Conservation (phyloP, 2,329 filamentous ascomycete species). For the Beauveria scarabaeidicola region DNA sequence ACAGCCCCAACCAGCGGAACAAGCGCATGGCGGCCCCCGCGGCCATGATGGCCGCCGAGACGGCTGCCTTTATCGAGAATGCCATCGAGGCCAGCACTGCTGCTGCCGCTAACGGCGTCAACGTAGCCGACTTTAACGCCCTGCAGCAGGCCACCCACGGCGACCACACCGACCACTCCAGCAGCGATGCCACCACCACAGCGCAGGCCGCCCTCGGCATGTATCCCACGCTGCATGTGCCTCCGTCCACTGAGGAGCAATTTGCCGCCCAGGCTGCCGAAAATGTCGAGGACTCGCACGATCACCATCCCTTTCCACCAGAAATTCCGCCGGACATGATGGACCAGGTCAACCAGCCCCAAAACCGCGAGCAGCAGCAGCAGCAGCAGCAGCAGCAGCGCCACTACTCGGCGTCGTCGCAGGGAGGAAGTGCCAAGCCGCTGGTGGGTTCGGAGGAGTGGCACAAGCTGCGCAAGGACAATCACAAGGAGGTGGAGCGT, state of each 20-base stretch:
- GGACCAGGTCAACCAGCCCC: conserved; percentile 23
- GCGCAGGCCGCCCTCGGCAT: conserved; percentile 52
- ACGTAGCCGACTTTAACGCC: conserved; percentile 47
- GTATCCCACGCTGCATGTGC: conserved; percentile 52
- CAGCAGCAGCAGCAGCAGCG: conserved; percentile 19
- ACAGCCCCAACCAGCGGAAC: conserved; percentile 40
- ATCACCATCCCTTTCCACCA: conserved; percentile 22
- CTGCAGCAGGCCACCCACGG: conserved; percentile 44
- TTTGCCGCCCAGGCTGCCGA: conserved; percentile 44
- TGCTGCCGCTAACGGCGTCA: conserved; percentile 32
- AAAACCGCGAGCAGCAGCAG: conserved; percentile 31
- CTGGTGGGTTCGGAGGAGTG: conserved; percentile 94
- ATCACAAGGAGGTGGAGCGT: conserved; percentile 98
- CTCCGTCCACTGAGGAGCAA: conserved; percentile 49
- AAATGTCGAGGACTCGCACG: conserved; percentile 24
- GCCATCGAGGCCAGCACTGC: conserved; percentile 37
- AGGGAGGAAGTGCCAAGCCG: conserved; percentile 57
- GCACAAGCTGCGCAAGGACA: conserved; percentile 95
- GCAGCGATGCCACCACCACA: conserved; percentile 49
- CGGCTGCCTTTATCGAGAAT: conserved; percentile 46
- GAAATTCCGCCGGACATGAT: conserved; percentile 21
- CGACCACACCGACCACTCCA: conserved; percentile 38
- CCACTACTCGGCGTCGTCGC: conserved; percentile 28
- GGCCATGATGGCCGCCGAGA: conserved; percentile 36
- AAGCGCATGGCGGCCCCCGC: conserved; percentile 42